Evolutionary conservation across 1,284 basidiomycete genomes (phyloP).

Genomic region (Athelia sp.): DNA sequence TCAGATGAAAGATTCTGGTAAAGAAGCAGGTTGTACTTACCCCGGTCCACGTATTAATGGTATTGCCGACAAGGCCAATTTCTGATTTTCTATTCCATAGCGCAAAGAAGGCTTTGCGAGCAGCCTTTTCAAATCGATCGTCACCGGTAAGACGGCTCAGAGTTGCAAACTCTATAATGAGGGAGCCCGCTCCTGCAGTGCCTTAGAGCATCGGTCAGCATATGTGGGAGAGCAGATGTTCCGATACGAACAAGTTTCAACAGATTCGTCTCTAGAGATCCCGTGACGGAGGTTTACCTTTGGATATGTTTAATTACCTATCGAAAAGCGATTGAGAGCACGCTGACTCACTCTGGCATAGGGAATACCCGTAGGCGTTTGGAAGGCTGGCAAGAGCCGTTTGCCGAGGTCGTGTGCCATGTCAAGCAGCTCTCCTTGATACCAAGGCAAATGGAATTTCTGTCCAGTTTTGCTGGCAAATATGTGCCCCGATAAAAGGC

Average conservation of each 20-base stretch:
- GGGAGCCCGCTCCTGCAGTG: slow-evolving; percentile 86
- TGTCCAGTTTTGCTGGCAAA: slow-evolving; percentile 64
- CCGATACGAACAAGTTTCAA: slow-evolving; percentile 67
- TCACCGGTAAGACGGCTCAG: slow-evolving; percentile 87
- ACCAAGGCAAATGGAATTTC: slow-evolving; percentile 74
- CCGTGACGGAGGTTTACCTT: slow-evolving; percentile 78
- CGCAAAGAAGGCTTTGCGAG: slow-evolving; percentile 83
- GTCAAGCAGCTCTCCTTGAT: slow-evolving; percentile 67
- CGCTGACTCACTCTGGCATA: slow-evolving; percentile 67
- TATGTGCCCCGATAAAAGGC: slow-evolving; percentile 81
- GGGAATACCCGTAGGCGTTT: slow-evolving; percentile 84
- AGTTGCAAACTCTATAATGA: slow-evolving; percentile 90
- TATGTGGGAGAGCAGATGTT: slow-evolving; percentile 3
- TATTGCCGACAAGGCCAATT: slow-evolving; percentile 83
- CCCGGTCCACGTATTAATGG: slow-evolving; percentile 75
- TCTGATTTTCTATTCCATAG: slow-evolving; percentile 86
- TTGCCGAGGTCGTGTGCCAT: slow-evolving; percentile 84
- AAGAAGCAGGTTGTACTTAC: slow-evolving; percentile 37
- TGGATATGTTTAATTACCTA: slow-evolving; percentile 21
- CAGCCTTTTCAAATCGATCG: slow-evolving; percentile 79
- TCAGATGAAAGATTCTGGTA: slow-evolving; percentile 1
- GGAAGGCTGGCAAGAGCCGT: slow-evolving; percentile 83
- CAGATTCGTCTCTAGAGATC: slow-evolving; percentile 60
- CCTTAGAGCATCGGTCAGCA: slow-evolving; percentile 37
- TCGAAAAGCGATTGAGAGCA: slow-evolving; percentile 8